These are phyloP conservation scores for Myxozyma sirexii DNA, from an alignment of 805 yeast species.

Conservation along the genomic window DNA sequence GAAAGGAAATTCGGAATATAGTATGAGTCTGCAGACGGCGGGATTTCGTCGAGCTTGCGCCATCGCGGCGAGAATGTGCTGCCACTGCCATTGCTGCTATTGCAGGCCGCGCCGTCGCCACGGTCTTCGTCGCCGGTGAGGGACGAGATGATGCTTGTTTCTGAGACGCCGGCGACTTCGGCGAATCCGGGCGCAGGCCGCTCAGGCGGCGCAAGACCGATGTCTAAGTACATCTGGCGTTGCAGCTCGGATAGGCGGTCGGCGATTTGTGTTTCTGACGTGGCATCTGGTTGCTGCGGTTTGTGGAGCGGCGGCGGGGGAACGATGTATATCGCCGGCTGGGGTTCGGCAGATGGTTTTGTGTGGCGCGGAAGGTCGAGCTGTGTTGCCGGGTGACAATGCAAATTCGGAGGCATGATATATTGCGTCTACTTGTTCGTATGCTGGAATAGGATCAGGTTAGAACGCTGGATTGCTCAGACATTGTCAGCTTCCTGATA, in stretches of 20 bases:
- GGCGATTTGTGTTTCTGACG: not conserved
- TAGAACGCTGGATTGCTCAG: too few species aligned
- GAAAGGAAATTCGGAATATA: conserved; percentile 8
- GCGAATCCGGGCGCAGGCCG: conserved; percentile 6
- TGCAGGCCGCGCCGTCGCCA: too few species aligned
- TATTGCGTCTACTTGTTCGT: too few species aligned
- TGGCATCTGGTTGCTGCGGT: not conserved
- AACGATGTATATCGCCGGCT: conserved; percentile 4
- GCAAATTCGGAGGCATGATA: too few species aligned
- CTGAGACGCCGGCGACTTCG: not conserved
- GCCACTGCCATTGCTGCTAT: not conserved
- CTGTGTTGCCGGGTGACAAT: not conserved
- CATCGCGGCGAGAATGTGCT: not conserved
- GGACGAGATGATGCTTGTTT: not conserved
- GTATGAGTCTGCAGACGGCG: conserved; percentile 16
- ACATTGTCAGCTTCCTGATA: too few species aligned
- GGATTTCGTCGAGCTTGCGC: not conserved
- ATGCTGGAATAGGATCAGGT: too few species aligned
- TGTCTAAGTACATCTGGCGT: not conserved
- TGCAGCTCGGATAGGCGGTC: conserved; percentile 1
- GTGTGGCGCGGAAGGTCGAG: not conserved
- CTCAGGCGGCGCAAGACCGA: not conserved
- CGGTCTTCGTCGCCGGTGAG: not conserved
- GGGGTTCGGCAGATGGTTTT: not conserved
- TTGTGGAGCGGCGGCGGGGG: conserved; percentile 4